Evolutionary conservation across 176 grass and related monocot genomes (phyloP).

Genomic region (Olyra latifolia): DNA sequence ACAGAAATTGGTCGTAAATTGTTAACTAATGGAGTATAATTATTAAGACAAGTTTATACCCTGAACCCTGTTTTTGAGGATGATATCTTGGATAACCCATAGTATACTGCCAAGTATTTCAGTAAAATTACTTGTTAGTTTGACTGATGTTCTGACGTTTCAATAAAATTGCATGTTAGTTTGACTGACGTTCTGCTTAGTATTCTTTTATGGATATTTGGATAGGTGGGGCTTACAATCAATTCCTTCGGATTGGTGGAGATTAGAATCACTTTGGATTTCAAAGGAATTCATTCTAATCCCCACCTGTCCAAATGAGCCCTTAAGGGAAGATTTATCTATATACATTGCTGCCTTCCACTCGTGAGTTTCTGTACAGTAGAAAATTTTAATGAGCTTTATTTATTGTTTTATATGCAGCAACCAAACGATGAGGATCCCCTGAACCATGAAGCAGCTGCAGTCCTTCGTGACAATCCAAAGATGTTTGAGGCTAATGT

Average conservation of each 20-base stretch:
- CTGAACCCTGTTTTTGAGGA: background rate
- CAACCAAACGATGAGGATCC: constrained; percentile 78
- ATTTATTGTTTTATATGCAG: constrained; percentile 37
- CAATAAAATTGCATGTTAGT: constrained; percentile 1
- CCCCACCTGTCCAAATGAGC: too few relatives aligned
- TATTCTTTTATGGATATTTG: background rate
- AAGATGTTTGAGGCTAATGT: constrained; percentile 71
- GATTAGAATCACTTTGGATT: too few relatives aligned
- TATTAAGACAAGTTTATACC: background rate
- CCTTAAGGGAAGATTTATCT: background rate
- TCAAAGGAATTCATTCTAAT: too few relatives aligned
- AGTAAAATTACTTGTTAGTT: background rate
- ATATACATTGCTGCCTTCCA: constrained; percentile 12
- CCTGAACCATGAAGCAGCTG: constrained; percentile 76
- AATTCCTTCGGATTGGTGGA: too few relatives aligned
- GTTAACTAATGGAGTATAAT: background rate
- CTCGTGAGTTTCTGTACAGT: background rate
- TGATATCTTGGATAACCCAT: background rate
- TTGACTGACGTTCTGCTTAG: background rate
- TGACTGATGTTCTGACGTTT: background rate
- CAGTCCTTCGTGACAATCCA: constrained; percentile 70
- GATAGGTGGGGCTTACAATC: too few relatives aligned
- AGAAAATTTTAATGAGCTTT: background rate
- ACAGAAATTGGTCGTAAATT: background rate
- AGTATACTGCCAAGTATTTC: background rate